phyloP scores from a whole-genome alignment of 129 eudicot species.

The Cynara cardunculus region DNA sequence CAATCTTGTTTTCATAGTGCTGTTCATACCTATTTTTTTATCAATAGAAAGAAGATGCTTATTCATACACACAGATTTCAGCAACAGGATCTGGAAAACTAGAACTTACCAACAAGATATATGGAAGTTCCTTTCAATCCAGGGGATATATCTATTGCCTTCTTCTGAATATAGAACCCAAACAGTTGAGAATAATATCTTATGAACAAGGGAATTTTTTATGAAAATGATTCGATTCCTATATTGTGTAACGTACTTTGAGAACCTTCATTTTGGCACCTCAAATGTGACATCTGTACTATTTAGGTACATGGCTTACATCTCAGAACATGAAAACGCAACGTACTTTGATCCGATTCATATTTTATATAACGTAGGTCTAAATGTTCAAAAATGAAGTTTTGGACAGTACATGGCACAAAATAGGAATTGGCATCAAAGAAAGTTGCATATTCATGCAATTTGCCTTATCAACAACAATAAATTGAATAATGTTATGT shows the following conservation, averaged over 20 bases:
- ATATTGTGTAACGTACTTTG: neutral
- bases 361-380: neutral
- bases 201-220: neutral
- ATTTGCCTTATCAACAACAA: neutral
- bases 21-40: slow-evolving; percentile 56
- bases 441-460: neutral
- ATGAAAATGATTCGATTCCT: neutral
- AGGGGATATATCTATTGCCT: slow-evolving; percentile 61
- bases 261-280: neutral
- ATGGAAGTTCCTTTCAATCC: slow-evolving; percentile 86
- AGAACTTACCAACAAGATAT: slow-evolving; percentile 76
- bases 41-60: neutral
- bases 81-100: neutral
- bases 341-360: neutral
- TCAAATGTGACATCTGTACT: neutral
- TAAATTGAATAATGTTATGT: slow-evolving; percentile 1
- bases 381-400: neutral
- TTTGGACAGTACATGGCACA: neutral
- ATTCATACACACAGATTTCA: neutral
- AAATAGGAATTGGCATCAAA: neutral
- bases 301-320: neutral
- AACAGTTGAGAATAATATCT: slow-evolving; percentile 33
- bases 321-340: neutral
- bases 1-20: slow-evolving; percentile 53
- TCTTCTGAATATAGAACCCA: slow-evolving; percentile 58